Evolutionary conservation across 371 early-diverging fungal species (phyloP), one percentile per base, ranked within the genome.

Genomic region (Rhizomucor pusillus): DNA sequence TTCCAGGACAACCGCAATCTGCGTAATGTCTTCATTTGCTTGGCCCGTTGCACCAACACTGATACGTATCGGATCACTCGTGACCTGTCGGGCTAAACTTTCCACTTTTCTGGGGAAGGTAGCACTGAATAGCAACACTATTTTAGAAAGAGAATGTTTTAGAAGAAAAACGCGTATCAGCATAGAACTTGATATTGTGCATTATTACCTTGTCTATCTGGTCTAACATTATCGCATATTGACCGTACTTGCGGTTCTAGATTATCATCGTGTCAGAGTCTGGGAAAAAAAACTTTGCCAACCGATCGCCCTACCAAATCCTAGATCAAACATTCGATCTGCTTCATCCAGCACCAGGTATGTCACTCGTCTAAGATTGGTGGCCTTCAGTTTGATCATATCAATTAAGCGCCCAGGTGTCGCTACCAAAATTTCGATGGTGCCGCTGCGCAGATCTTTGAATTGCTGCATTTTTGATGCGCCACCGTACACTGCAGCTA

Each of bases 81-180:
- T 87, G 43, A 91, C 95, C 63, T 90, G 92, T 19, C 90, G 80
- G 5, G 99, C 99, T 13, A 99, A 82, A 23, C 62, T 65, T 63
- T 95, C 91, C 18, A 99, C 98, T 62, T 91, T 90, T 67, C 88
- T 91, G 37, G 98, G 99, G 89, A 98, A 99, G 0, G 99, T 99
- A 0, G 99, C 99, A 71, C 95, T 94, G 89, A 99, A 99, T 82
- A 99, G 89, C 19, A 99, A 82, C 14, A 97, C 88, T 86, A 62
- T 39, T 50, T 50, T 20, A 33, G 25, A 47, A 16, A 7, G 10
- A 14, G 23, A 23, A 18, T 46, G 24, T 14, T 16, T 11, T 10
- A 14, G 24, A 18, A 24, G n/a, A 29, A 22, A 47, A 47, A 5
- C 47, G 29, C 29, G 13, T 12, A 19, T 0, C 25, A 29, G 29